These are phyloP conservation scores for Adansonia gregorii DNA, from an alignment of 441 rosid genomes.

Conservation along the genomic window DNA sequence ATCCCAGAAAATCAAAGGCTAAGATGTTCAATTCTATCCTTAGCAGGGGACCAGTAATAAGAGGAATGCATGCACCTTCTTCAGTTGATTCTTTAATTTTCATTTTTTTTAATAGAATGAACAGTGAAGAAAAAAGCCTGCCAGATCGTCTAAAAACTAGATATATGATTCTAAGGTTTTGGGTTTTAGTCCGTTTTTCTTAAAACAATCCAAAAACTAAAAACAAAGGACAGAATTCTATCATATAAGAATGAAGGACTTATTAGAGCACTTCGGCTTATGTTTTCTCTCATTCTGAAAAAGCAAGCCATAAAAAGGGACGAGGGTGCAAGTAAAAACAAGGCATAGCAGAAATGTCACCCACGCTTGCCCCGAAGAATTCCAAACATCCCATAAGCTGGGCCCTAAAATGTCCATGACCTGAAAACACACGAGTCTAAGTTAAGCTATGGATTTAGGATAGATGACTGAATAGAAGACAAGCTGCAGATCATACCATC, in stretches of 20 bases:
- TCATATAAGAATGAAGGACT: not conserved
- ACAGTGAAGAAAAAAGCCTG: too few relatives aligned
- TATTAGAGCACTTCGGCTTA: not conserved
- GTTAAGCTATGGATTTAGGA: conserved; percentile 16
- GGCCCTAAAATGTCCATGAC: conserved; percentile 99
- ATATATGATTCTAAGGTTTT: too few relatives aligned
- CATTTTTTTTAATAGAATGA: too few relatives aligned
- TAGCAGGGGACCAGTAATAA: too few relatives aligned
- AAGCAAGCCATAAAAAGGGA: not conserved
- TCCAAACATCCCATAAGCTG: conserved; percentile 99
- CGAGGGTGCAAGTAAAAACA: not conserved
- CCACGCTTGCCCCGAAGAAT: conserved; percentile 95
- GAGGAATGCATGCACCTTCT: too few relatives aligned
- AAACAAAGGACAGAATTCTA: not conserved
- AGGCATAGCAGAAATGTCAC: conserved; percentile 34
- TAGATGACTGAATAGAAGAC: conserved; percentile 20
- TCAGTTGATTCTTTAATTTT: too few relatives aligned
- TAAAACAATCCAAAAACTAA: not conserved
- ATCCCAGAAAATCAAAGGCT: too few relatives aligned
- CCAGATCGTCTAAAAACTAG: too few relatives aligned
- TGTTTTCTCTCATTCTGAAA: not conserved
- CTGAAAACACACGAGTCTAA: conserved; percentile 45
- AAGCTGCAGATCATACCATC: conserved; percentile 60
- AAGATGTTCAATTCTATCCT: not conserved
- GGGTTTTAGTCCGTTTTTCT: too few relatives aligned